Evolutionary conservation across 2,329 filamentous ascomycete genomes (phyloP).

Genomic region (Colletotrichum filicis): DNA sequence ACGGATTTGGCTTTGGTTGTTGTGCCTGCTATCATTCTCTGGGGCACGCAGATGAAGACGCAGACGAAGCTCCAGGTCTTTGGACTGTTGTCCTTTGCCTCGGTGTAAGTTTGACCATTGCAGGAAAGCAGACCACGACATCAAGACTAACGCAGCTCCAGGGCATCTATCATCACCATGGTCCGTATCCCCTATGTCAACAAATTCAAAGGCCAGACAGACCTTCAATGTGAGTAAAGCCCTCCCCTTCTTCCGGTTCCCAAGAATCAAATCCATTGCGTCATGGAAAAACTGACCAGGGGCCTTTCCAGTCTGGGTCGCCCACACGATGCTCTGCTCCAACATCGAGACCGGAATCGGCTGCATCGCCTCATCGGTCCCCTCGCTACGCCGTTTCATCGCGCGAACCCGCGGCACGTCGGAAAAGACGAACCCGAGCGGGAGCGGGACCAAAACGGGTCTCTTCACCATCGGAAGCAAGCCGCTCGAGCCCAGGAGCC

Average conservation of each 20-base stretch:
- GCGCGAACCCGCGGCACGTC: constrained; percentile 27
- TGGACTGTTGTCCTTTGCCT: constrained; percentile 38
- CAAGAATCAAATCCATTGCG: not conserved
- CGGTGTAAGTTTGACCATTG: constrained; percentile 15
- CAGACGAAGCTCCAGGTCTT: constrained; percentile 39
- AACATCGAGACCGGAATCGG: constrained; percentile 39
- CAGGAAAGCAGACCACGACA: too few species aligned
- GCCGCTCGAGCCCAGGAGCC: constrained; percentile 22
- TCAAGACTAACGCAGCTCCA: not conserved
- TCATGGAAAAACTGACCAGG: not conserved
- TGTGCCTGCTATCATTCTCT: constrained; percentile 45
- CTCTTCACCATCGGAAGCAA: constrained; percentile 34
- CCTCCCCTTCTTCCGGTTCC: too few species aligned
- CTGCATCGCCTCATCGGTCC: constrained; percentile 37
- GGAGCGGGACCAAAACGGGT: constrained; percentile 9
- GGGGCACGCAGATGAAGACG: constrained; percentile 45
- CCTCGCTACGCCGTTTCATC: constrained; percentile 36
- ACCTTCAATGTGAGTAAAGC: constrained; percentile 25
- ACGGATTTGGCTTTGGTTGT: constrained; percentile 46
- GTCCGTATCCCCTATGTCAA: constrained; percentile 39
- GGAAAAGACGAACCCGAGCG: constrained; percentile 22
- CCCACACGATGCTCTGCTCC: constrained; percentile 37
- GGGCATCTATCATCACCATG: constrained; percentile 39
- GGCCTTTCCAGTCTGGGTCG: constrained; percentile 30
- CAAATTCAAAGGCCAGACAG: constrained; percentile 34